Evolutionary conservation across 257 asterid genomes (phyloP).

Genomic region (Petrea volubilis): DNA sequence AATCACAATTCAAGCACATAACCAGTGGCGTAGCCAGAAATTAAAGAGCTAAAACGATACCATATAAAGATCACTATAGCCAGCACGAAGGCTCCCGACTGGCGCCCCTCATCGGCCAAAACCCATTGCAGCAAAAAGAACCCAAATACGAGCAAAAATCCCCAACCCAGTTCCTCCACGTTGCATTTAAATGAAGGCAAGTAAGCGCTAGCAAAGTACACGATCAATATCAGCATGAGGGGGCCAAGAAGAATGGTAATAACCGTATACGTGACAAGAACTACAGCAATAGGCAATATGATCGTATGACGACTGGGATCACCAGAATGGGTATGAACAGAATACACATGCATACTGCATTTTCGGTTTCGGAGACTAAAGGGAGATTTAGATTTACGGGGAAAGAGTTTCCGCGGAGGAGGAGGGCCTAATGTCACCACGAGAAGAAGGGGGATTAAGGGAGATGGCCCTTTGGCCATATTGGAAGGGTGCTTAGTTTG

Average conservation of each 20-base stretch:
- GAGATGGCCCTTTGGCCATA: constrained; percentile 67
- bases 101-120: constrained; percentile 38
- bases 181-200: constrained; percentile 27
- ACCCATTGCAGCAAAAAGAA: constrained; percentile 44
- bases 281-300: constrained; percentile 40
- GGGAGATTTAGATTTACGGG: constrained; percentile 30
- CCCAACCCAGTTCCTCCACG: constrained; percentile 46
- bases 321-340: constrained; percentile 41
- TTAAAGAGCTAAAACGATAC: constrained; percentile 21
- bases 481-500: neutral
- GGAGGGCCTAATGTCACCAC: constrained; percentile 54
- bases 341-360: constrained; percentile 34
- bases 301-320: constrained; percentile 35
- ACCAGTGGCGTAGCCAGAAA: too few species aligned
- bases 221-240: constrained; percentile 44
- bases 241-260: constrained; percentile 66
- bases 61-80: constrained; percentile 31
- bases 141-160: constrained; percentile 25
- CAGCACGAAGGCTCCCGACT: constrained; percentile 30
- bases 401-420: constrained; percentile 48
- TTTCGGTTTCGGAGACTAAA: constrained; percentile 42
- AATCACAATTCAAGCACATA: neutral
- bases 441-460: constrained; percentile 57
- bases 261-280: constrained; percentile 42
- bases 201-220: constrained; percentile 31